Evolutionary conservation across 2,329 filamentous ascomycete species (phyloP).

Genomic region (Penicillium decumbens): DNA sequence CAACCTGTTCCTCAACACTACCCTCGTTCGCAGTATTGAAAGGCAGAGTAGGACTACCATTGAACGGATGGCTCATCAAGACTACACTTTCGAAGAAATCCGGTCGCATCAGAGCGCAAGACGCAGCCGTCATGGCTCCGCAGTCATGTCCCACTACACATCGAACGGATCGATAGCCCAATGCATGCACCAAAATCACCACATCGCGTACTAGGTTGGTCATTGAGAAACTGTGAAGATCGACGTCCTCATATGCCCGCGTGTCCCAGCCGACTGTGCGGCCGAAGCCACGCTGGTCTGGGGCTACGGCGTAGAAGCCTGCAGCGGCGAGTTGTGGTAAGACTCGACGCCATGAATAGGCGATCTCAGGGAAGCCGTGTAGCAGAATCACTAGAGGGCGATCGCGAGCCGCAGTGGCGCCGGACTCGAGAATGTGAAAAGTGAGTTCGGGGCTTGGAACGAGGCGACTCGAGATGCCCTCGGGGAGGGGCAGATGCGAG

Average conservation of each 20-base stretch:
- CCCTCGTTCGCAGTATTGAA: conserved; percentile 43
- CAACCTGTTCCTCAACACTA: not conserved
- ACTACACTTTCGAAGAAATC: conserved; percentile 61
- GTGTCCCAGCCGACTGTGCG: conserved; percentile 60
- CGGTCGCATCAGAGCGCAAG: conserved; percentile 58
- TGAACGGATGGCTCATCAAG: conserved; percentile 63
- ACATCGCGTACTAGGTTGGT: conserved; percentile 59
- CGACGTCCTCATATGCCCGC: conserved; percentile 48
- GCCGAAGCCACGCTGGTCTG: conserved; percentile 65
- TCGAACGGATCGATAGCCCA: conserved; percentile 56
- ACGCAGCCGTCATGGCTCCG: conserved; percentile 57
- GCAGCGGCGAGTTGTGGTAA: conserved; percentile 55
- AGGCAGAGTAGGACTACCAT: conserved; percentile 48
- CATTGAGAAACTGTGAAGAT: conserved; percentile 54
- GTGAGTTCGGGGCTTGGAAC: conserved; percentile 57
- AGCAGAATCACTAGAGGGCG: conserved; percentile 58
- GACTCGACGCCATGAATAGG: conserved; percentile 65
- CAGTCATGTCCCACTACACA: conserved; percentile 65
- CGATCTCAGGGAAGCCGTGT: conserved; percentile 65
- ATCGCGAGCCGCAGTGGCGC: conserved; percentile 36
- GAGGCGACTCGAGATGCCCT: conserved; percentile 53
- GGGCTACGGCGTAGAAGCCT: conserved; percentile 63
- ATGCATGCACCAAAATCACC: conserved; percentile 55
- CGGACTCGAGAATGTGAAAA: conserved; percentile 58
- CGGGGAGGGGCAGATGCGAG: conserved; percentile 51